phyloP scores from a whole-genome alignment of 164 flowering plant genomes.

The Stephania cephalantha region DNA sequence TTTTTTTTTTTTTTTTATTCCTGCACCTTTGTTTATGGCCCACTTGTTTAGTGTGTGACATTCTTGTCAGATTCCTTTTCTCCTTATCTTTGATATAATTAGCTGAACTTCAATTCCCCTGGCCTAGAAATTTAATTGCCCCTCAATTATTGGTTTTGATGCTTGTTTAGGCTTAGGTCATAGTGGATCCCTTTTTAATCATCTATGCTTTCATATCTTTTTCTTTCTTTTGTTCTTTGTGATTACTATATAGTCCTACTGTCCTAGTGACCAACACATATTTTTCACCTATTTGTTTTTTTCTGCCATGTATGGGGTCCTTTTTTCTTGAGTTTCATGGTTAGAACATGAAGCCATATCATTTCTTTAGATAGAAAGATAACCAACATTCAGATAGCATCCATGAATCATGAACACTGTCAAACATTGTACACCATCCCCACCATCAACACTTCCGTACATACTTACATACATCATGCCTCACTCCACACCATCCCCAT shows the following conservation, averaged over 20 bases:
- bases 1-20: neutral
- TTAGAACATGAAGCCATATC: conserved; percentile 1
- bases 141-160: neutral
- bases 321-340: neutral
- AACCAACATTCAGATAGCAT: neutral
- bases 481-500: conserved; percentile 7
- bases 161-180: neutral
- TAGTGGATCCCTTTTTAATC: neutral
- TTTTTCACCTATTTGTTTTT: neutral
- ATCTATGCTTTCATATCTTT: neutral
- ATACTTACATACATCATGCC: conserved; percentile 23
- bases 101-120: neutral
- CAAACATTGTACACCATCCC: conserved; percentile 25
- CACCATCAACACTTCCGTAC: conserved; percentile 12
- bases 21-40: neutral
- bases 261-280: neutral
- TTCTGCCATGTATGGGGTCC: neutral
- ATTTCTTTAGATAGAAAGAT: conserved; percentile 3
- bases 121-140: neutral
- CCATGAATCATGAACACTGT: neutral
- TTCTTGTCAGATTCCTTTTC: neutral
- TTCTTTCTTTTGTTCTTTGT: neutral
- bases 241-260: neutral
- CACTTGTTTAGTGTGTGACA: neutral
- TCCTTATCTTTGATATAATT: neutral